phyloP scores from a whole-genome alignment of 2,329 filamentous ascomycete species.

The Apiospora sp. region DNA sequence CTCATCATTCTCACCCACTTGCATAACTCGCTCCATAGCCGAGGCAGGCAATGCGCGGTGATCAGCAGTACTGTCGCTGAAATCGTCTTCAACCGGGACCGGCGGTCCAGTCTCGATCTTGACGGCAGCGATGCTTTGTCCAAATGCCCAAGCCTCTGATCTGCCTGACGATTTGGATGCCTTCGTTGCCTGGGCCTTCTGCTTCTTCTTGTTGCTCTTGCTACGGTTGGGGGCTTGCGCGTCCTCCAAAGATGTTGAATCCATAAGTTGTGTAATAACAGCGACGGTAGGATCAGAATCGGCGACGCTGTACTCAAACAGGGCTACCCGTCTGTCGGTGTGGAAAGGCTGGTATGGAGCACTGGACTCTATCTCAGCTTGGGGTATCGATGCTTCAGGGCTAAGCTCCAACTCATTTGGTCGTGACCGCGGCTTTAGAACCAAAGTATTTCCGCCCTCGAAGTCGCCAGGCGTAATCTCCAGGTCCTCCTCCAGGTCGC shows the following conservation, averaged over 20 bases:
- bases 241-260: slow-evolving; percentile 52
- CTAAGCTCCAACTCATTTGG: slow-evolving; percentile 50
- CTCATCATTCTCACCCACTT: slow-evolving; percentile 69
- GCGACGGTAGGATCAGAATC: slow-evolving; percentile 39
- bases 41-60: slow-evolving; percentile 67
- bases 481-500: slow-evolving; percentile 65
- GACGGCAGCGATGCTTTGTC: slow-evolving; percentile 58
- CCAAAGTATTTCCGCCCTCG: slow-evolving; percentile 62
- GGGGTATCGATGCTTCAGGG: slow-evolving; percentile 71
- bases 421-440: slow-evolving; percentile 54
- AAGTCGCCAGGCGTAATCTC: slow-evolving; percentile 61
- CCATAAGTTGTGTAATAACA: slow-evolving; percentile 49
- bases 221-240: slow-evolving; percentile 46
- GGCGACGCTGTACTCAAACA: slow-evolving; percentile 68
- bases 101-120: slow-evolving; percentile 62
- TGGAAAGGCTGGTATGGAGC: slow-evolving; percentile 97
- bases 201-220: slow-evolving; percentile 46
- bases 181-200: neutral
- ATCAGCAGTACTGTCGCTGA: slow-evolving; percentile 58
- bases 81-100: slow-evolving; percentile 59
- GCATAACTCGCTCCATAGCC: slow-evolving; percentile 69
- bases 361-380: slow-evolving; percentile 93
- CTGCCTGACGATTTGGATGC: neutral
- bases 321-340: slow-evolving; percentile 83
- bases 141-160: slow-evolving; percentile 64